Percentiles rank a stretch among this genome's conserved stretches.
Evolutionary conservation across 768 basidiomycete species (phyloP).

Genomic region (Rhodosporidiobolus sp.): DNA sequence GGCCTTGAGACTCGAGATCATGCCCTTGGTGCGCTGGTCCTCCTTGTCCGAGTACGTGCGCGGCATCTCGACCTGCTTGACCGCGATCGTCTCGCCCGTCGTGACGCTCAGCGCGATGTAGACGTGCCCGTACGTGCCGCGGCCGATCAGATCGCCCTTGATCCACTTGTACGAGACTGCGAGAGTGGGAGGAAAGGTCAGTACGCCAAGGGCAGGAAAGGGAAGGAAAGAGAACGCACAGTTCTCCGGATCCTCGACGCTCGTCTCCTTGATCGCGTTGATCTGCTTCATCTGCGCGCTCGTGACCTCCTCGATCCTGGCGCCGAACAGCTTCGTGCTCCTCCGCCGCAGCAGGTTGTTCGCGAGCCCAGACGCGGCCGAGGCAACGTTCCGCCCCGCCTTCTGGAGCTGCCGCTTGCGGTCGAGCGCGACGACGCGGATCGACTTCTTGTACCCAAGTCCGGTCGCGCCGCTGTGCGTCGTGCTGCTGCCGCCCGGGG

Average conservation of each 20-base stretch:
- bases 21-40: constrained; percentile 74
- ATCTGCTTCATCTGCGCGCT: constrained; percentile 61
- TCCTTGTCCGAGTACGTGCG: constrained; percentile 85
- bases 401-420: constrained; percentile 72
- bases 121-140: constrained; percentile 93
- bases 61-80: constrained; percentile 97
- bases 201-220: neutral
- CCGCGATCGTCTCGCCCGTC: constrained; percentile 97
- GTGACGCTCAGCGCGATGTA: constrained; percentile 94
- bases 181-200: neutral
- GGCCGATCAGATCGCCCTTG: constrained; percentile 93
- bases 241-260: constrained; percentile 54
- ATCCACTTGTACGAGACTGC: constrained; percentile 88
- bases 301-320: constrained; percentile 86
- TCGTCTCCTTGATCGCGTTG: constrained; percentile 30
- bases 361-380: constrained; percentile 27
- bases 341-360: constrained; percentile 63
- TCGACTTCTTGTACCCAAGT: constrained; percentile 74
- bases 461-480: neutral
- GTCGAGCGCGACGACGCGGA: constrained; percentile 85
- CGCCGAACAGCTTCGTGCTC: constrained; percentile 94
- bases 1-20: constrained; percentile 86
- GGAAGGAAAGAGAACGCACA: constrained; percentile 55
- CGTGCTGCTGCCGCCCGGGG: neutral
- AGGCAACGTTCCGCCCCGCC: constrained; percentile 50